Conservation (phyloP, 179 eudicot genomes). For the Silene vulgaris region DNA sequence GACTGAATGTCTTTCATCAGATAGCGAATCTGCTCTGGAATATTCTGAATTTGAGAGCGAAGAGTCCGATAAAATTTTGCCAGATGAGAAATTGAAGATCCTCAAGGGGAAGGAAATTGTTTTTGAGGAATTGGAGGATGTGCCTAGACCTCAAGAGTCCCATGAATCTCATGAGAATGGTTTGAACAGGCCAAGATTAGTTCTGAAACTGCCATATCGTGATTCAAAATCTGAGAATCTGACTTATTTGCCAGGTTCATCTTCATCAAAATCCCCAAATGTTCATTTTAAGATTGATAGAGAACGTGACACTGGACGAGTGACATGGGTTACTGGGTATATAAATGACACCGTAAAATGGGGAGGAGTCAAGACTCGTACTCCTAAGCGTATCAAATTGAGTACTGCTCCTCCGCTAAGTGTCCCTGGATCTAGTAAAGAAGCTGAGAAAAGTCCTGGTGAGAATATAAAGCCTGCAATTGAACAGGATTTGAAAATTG, state of each 20-base stretch:
- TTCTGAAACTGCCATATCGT: conserved; percentile 59
- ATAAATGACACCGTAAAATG: conserved; percentile 43
- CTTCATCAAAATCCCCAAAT: conserved; percentile 41
- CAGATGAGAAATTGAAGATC: conserved; percentile 36
- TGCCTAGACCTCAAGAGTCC: conserved; percentile 30
- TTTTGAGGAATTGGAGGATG: conserved; percentile 46
- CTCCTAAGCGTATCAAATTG: conserved; percentile 57
- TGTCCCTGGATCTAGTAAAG: conserved; percentile 30
- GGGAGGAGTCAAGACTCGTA: conserved; percentile 80
- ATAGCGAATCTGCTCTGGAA: conserved; percentile 59
- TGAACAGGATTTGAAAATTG: conserved; percentile 19
- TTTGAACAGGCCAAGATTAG: conserved; percentile 48
- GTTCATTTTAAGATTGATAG: conserved; percentile 27
- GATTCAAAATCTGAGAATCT: conserved; percentile 33
- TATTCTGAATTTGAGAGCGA: conserved; percentile 57
- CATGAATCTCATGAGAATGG: conserved; percentile 38
- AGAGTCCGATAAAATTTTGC: conserved; percentile 55
- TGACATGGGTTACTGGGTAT: conserved; percentile 43
- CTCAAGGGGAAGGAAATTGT: conserved; percentile 66
- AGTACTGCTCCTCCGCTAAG: conserved; percentile 30
- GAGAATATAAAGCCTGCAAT: conserved; percentile 24
- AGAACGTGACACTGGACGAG: conserved; percentile 30
- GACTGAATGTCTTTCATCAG: conserved; percentile 51
- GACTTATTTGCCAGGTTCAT: conserved; percentile 36
- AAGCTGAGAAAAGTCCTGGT: conserved; percentile 24